phyloP scores from a whole-genome alignment of 1,284 basidiomycete genomes.

The Ustilago esculenta region DNA sequence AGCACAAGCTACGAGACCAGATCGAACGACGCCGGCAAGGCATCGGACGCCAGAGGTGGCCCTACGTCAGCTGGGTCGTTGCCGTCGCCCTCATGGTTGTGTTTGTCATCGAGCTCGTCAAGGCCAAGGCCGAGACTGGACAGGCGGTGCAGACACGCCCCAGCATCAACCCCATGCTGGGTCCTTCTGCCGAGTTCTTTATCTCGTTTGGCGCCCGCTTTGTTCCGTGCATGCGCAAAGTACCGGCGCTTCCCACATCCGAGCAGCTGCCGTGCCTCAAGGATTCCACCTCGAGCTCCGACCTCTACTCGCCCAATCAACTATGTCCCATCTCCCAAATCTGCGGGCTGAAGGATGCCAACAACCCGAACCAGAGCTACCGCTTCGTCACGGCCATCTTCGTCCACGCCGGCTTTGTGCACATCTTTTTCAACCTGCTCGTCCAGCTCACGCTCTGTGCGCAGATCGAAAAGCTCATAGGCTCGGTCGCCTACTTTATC shows the following conservation, averaged over 20 bases:
- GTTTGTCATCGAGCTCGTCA: constrained; percentile 63
- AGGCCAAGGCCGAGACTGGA: constrained; percentile 60
- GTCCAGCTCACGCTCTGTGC: constrained; percentile 83
- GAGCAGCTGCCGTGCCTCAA: constrained; percentile 72
- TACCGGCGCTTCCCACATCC: constrained; percentile 66
- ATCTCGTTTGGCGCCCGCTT: constrained; percentile 90
- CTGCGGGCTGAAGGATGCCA: constrained; percentile 78
- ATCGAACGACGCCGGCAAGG: constrained; percentile 73
- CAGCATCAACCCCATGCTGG: constrained; percentile 88
- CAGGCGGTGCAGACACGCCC: constrained; percentile 71
- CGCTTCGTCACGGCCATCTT: constrained; percentile 75
- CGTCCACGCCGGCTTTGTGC: constrained; percentile 89
- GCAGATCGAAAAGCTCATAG: constrained; percentile 73
- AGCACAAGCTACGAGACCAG: constrained; percentile 56
- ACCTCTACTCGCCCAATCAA: constrained; percentile 62
- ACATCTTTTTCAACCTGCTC: constrained; percentile 83
- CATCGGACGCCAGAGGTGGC: constrained; percentile 81
- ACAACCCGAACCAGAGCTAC: constrained; percentile 84
- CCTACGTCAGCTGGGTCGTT: constrained; percentile 73
- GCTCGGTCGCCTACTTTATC: constrained; percentile 80
- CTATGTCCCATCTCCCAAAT: constrained; percentile 82
- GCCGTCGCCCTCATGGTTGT: constrained; percentile 72
- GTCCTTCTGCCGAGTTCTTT: constrained; percentile 83
- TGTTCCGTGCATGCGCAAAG: constrained; percentile 82
- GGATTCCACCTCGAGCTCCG: constrained; percentile 70